These are phyloP conservation scores for Rhynchosporium graminicola DNA, from an alignment of 2,329 filamentous ascomycete genomes.

Conservation along the genomic window DNA sequence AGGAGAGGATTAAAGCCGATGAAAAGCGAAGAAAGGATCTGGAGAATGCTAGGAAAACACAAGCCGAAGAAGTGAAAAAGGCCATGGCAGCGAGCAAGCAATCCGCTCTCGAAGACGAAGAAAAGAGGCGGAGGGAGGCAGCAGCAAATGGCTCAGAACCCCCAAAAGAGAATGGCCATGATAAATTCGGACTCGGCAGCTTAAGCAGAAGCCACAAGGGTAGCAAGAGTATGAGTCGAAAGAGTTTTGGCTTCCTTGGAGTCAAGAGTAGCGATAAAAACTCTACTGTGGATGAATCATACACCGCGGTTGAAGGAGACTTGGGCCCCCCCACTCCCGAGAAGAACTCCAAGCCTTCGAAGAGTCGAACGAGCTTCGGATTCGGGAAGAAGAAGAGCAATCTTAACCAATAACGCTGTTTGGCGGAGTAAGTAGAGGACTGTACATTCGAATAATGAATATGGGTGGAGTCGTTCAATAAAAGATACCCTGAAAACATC, in stretches of 20 bases:
- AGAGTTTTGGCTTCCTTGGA: constrained; percentile 68
- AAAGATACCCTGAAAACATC: constrained; percentile 9
- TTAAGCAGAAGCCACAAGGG: constrained; percentile 61
- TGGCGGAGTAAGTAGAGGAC: not conserved
- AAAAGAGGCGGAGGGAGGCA: constrained; percentile 54
- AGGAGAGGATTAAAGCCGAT: constrained; percentile 46
- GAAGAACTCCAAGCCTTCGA: constrained; percentile 53
- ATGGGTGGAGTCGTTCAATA: constrained; percentile 3
- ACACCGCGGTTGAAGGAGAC: constrained; percentile 36
- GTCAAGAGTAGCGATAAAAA: constrained; percentile 47
- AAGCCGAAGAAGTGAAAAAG: constrained; percentile 59
- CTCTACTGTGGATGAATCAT: constrained; percentile 17
- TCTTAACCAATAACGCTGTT: constrained; percentile 41
- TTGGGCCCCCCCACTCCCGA: constrained; percentile 36
- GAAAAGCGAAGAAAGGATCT: constrained; percentile 45
- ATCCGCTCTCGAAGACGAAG: constrained; percentile 57
- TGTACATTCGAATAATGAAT: constrained; percentile 12
- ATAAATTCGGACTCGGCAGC: constrained; percentile 39
- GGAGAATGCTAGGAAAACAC: constrained; percentile 42
- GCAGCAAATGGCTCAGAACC: constrained; percentile 16
- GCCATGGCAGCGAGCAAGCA: constrained; percentile 57
- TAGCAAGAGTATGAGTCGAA: constrained; percentile 76
- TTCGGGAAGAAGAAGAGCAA: constrained; percentile 73
- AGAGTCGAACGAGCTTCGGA: constrained; percentile 64
- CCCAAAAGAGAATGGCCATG: constrained; percentile 31